Evolutionary conservation across 768 basidiomycete genomes (phyloP), one percentile per base, ranked within the genome.

Genomic region (Cubamyces sp.): DNA sequence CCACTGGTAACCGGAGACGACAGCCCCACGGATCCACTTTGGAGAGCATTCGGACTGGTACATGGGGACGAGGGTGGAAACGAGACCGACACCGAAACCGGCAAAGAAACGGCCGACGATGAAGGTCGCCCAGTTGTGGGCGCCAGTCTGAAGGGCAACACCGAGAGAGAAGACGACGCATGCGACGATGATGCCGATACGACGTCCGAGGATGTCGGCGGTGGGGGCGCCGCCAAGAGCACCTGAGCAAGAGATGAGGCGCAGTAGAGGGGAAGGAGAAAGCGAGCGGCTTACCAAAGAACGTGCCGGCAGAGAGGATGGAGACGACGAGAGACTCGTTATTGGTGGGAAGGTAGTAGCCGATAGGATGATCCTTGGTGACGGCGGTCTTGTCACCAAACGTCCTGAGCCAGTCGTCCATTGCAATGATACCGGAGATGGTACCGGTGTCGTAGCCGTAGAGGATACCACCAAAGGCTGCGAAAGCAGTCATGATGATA

Each of bases 271-370:
- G 16, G 11, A n/a, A 14, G 28, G 14, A 21, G 11, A 39, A 26
- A 14, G 23, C 2, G 28, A 25, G 18, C 1, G 14, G 42, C 59
- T 9, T 2, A 61, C 64, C 91, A 64, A 91, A 85, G 79, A 93
- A 91, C 11, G 90, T 93, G 57, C 92, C 91, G 9, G 87, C 90
- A 3, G 90, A 92, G 28, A 91, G 83, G 66, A 91, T 88, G 41
- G 84, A 84, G 42, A 78, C 68, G 78, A 87, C 74, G 61, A 84
- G 76, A 1, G 83, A 84, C 62, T 73, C 68, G 50, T 72, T 56
- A 21, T 81, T 68, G 28, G 82, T 77, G 7, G 70, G 11, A 42
- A 64, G 69, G 3, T 16, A 12, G 37, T 15, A 41, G 4, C 54
- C 55, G 45, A 49, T 2, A 19, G 41, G n/a, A 34, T 30, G 19